Evolutionary conservation across 2,329 filamentous ascomycete species (phyloP), one percentile per base, ranked within the genome.

Genomic region (Aspergillus flavus): DNA sequence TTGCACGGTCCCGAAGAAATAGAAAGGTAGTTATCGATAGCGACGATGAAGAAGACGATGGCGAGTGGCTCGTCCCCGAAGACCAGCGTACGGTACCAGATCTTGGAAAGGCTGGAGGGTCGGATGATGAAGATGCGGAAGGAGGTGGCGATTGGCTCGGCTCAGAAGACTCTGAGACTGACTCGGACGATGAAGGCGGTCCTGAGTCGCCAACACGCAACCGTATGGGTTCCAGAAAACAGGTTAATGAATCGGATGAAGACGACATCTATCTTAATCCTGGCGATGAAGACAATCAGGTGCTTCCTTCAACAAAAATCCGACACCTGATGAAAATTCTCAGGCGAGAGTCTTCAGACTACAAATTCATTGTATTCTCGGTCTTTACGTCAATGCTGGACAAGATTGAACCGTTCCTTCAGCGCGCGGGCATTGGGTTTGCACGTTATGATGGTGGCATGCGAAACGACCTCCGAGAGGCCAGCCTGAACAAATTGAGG

Each of bases 371-470:
- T 72, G 93, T 99, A 67, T 99, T 99, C 80, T 97, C 93, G 1
- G 93, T 98, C 72, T 99, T 99, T 80, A 99, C 95, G 0, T 95
- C 93, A 0, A 99, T 99, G 95, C 88, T 99, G 53, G 92, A 98
- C 80, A 88, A 98, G 32, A 89, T 99, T 66, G 93, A 98, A 75
- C 95, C 95, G 2, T 97, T 98, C 79, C 84, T 99, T 64, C 84
- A 85, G 53, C 85, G 88, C 56, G 88, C 90, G 16, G 87, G 88
- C 16, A 90, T 97, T 77, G 86, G 85, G 64, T 96, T 91, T 74
- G 92, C 92, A 19, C 91, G 95, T 60, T 99, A 99, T 78, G 95
- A 99, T 75, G 95, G 95, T 61, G 88, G 89, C 71, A 99, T 99
- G 95, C 88, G 89, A 74, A 97, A 97, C 75, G 94, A 98, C 72